Percentiles rank a stretch among this genome's conserved stretches.
Conservation (phyloP, 2,329 filamentous ascomycete genomes). For the Myriosclerotinia curreyana region DNA sequence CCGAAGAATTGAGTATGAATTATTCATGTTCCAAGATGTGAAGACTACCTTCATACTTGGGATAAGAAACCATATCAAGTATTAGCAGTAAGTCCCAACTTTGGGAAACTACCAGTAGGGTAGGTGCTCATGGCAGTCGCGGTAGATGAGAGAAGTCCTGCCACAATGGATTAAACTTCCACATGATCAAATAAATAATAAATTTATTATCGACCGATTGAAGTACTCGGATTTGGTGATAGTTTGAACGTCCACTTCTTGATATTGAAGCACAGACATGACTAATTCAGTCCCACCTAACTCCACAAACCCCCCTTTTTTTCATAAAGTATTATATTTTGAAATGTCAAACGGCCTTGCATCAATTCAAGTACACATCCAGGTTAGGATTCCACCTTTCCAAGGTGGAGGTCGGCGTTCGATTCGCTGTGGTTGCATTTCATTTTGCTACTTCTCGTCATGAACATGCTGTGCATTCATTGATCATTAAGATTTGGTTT, state of each 20-base stretch:
- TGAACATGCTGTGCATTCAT: neutral
- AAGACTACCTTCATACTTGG: neutral
- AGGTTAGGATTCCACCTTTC: slow-evolving; percentile 17
- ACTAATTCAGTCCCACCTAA: neutral
- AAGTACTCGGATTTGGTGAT: too few relatives aligned
- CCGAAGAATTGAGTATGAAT: neutral
- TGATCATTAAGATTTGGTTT: neutral
- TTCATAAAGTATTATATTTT: neutral
- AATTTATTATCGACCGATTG: too few relatives aligned
- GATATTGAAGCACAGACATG: neutral
- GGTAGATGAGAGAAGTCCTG: neutral
- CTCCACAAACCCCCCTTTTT: neutral
- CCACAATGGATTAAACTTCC: neutral
- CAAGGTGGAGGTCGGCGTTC: slow-evolving; percentile 19
- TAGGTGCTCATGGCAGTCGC: neutral
- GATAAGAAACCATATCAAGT: neutral
- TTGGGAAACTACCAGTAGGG: neutral
- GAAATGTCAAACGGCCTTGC: too few relatives aligned
- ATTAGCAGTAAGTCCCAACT: neutral
- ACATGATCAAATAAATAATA: neutral
- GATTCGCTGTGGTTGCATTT: slow-evolving; percentile 13
- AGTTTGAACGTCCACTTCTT: neutral
- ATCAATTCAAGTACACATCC: fast-evolving
- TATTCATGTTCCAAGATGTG: neutral
- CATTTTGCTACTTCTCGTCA: neutral